Evolutionary conservation across 164 flowering plant species (phyloP).

Genomic region (Magnolia changhungtana): DNA sequence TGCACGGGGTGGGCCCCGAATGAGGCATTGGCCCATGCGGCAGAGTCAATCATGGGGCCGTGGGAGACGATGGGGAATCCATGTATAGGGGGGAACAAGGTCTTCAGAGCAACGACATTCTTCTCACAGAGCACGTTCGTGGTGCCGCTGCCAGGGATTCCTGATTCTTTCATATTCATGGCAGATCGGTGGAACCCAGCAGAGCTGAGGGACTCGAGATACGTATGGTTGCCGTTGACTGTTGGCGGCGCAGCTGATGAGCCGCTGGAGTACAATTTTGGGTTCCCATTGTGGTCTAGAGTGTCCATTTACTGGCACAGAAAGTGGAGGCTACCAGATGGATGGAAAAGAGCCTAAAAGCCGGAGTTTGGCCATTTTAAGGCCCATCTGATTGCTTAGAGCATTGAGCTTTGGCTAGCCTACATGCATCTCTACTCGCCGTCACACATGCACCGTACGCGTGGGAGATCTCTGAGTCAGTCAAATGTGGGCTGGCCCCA

Average conservation of each 20-base stretch:
- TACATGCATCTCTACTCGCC: background rate
- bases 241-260: slow-evolving; percentile 78
- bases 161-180: slow-evolving; percentile 75
- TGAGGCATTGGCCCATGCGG: slow-evolving; percentile 87
- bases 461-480: background rate
- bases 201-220: slow-evolving; percentile 80
- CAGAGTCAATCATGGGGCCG: slow-evolving; percentile 89
- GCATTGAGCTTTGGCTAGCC: background rate
- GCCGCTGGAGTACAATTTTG: slow-evolving; percentile 79
- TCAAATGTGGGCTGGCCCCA: background rate
- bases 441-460: background rate
- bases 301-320: slow-evolving; percentile 96
- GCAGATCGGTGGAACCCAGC: slow-evolving; percentile 93
- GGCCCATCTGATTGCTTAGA: background rate
- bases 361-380: background rate
- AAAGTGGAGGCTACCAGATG: slow-evolving; percentile 76
- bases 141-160: slow-evolving; percentile 58
- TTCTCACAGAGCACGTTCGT: slow-evolving; percentile 89
- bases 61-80: slow-evolving; percentile 97
- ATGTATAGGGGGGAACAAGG: slow-evolving; percentile 78
- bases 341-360: slow-evolving; percentile 25
- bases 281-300: slow-evolving; percentile 93
- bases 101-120: slow-evolving; percentile 64
- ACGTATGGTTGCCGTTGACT: slow-evolving; percentile 84
- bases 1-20: slow-evolving; percentile 99